A percentile compares a stretch with the other conserved stretches of the same genome.
Conservation (phyloP, 2,329 filamentous ascomycete species). For the Venturiaceae sp. region DNA sequence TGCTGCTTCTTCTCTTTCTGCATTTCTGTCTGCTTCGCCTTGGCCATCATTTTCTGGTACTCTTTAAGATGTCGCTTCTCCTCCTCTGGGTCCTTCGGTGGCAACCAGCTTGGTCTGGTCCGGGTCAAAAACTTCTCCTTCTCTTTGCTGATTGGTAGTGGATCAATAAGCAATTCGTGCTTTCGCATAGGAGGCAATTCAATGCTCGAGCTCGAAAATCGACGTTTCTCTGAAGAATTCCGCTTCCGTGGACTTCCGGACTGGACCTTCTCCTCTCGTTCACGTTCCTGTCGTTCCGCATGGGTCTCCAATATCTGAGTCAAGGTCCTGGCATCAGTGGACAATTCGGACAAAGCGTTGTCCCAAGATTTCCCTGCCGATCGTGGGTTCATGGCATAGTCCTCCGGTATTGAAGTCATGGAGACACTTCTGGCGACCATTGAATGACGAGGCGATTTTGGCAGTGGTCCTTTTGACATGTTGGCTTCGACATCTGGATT, state of each 20-base stretch:
- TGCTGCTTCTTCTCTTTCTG: slow-evolving; percentile 38
- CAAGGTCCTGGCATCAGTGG: slow-evolving; percentile 60
- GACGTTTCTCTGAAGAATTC: slow-evolving; percentile 31
- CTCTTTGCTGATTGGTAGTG: slow-evolving; percentile 73
- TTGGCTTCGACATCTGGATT: neutral
- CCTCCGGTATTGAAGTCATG: slow-evolving; percentile 5
- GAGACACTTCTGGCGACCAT: slow-evolving; percentile 12
- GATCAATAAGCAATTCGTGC: slow-evolving; percentile 75
- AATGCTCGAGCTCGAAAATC: slow-evolving; percentile 39
- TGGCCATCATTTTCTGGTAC: slow-evolving; percentile 73
- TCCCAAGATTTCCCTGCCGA: slow-evolving; percentile 56
- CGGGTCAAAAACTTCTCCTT: slow-evolving; percentile 76
- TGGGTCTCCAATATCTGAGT: slow-evolving; percentile 77
- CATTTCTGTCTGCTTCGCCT: slow-evolving; percentile 46
- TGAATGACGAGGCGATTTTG: slow-evolving; percentile 15
- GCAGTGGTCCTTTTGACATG: neutral
- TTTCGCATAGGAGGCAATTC: slow-evolving; percentile 57
- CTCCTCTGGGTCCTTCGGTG: slow-evolving; percentile 80
- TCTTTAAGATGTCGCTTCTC: slow-evolving; percentile 81
- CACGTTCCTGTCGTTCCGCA: slow-evolving; percentile 49
- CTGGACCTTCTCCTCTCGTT: slow-evolving; percentile 43
- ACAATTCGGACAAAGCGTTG: slow-evolving; percentile 57
- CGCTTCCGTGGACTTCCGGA: slow-evolving; percentile 23
- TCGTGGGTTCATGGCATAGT: neutral
- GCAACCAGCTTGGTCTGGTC: slow-evolving; percentile 71